Evolutionary conservation across 2,329 filamentous ascomycete genomes (phyloP).

Genomic region (Davidsoniella neocaledoniae): DNA sequence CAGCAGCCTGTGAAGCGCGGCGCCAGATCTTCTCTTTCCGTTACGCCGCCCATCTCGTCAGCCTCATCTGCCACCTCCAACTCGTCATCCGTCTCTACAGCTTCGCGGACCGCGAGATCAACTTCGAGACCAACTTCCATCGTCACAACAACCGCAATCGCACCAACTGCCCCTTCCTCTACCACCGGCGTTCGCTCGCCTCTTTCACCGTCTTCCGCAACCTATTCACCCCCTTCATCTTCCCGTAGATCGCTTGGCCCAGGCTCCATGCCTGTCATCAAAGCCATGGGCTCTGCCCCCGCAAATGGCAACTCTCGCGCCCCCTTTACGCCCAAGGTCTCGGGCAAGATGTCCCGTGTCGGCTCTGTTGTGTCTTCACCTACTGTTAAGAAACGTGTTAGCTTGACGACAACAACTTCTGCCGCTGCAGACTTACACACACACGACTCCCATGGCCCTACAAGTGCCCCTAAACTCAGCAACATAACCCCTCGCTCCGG

Average conservation of each 20-base stretch:
- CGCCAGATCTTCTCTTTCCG: slow-evolving; percentile 3
- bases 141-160: neutral
- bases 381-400: neutral
- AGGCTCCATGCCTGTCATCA: slow-evolving; percentile 8
- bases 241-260: neutral
- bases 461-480: slow-evolving; percentile 24
- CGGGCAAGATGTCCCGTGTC: slow-evolving; percentile 23
- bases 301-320: slow-evolving; percentile 16
- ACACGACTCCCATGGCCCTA: slow-evolving; percentile 27
- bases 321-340: slow-evolving; percentile 40
- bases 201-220: slow-evolving; percentile 39
- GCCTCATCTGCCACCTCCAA: neutral
- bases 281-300: slow-evolving; percentile 7
- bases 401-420: neutral
- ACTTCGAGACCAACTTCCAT: slow-evolving; percentile 33
- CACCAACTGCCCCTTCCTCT: slow-evolving; percentile 47
- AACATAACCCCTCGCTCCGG: slow-evolving; percentile 70
- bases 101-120: slow-evolving; percentile 26
- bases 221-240: neutral
- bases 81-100: slow-evolving; percentile 2
- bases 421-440: slow-evolving; percentile 13
- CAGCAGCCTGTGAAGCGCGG: slow-evolving; percentile 7
- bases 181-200: slow-evolving; percentile 18
- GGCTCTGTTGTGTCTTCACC: neutral
- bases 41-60: slow-evolving; percentile 2